Base-by-base conservation (phyloP, 371 early-diverging fungal genomes). In the Haplosporangium sp. region DNA sequence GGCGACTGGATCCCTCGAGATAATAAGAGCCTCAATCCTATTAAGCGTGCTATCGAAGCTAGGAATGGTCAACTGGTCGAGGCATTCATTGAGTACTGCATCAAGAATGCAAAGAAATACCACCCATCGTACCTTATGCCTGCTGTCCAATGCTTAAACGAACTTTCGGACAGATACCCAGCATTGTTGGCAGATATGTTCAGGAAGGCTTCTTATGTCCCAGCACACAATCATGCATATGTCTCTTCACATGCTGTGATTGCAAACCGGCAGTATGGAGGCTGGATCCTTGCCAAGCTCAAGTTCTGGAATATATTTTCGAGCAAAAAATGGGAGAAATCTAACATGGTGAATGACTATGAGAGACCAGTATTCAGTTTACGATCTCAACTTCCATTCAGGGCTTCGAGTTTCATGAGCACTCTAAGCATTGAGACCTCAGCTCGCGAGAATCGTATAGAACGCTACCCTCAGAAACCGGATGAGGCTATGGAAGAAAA, bases 1-100 rank as follows among this genome's bases (percentile, higher is more conserved):
- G 82, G 82, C 5, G 82, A 82, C 48, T 82, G 82, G 82, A 82
- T 82, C 40, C 82, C 82, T 34, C 82, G 82, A 40, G 82, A 82
- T 38, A 67, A 75, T 37, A 63, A 60, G 27, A 11, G 47, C 0
- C 63, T 82, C 19, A 82, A 82, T 40, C 82, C 82, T 1, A 82
- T 82, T 62, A 65, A 65, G 39, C 76, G 82, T 2, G 82, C 76
- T 5, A 82, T 82, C 15, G 76, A 75, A 17, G 58, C 69, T 17
- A 69, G 70, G 58, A 69, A 82, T 20, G 70, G 60, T 6, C 42
- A 34, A 8, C 59, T 82, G n/a, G 62, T 82, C 15, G 69, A 72
- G 42, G 72, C 72, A 0, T 82, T 82, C 27, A 63, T 82, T 10
- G 82, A 82, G 0, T 82, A 82, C 27, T 82, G 82, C 38, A 75